phyloP scores from a whole-genome alignment of 129 eudicot species.

The Scalesia atractyloides region DNA sequence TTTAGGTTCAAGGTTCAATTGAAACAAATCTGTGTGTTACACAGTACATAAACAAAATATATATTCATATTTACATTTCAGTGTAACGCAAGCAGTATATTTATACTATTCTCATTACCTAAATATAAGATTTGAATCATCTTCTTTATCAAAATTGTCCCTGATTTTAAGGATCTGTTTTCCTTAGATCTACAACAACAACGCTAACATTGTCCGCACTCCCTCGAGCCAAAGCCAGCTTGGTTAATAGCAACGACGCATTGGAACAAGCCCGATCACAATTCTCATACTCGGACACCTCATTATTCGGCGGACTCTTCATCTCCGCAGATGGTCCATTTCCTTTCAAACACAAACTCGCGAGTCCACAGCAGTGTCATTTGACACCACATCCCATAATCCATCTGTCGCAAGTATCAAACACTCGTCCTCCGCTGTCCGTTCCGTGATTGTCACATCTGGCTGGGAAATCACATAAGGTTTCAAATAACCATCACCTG shows the following conservation, averaged over 20 bases:
- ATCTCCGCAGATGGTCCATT: conserved; percentile 26
- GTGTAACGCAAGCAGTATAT: background rate
- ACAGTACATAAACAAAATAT: background rate
- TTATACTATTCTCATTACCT: background rate
- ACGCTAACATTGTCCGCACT: conserved; percentile 78
- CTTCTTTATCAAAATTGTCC: background rate
- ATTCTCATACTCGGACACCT: conserved; percentile 26
- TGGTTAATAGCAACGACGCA: conserved; percentile 64
- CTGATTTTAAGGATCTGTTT: background rate
- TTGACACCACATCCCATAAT: conserved; percentile 56
- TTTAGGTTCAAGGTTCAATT: too few species aligned
- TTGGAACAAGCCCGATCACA: conserved; percentile 57
- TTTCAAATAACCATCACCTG: conserved; percentile 52
- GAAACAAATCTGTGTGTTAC: too few species aligned
- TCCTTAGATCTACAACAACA: conserved; percentile 63
- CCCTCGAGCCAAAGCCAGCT: conserved; percentile 74
- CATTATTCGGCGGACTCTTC: conserved; percentile 12
- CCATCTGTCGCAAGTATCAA: conserved; percentile 56
- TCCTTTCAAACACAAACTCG: conserved; percentile 42
- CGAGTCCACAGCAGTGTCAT: conserved; percentile 47
- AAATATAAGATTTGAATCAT: background rate
- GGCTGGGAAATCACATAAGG: conserved; percentile 49
- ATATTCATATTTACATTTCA: background rate
- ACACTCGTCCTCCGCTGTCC: conserved; percentile 40
- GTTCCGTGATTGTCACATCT: conserved; percentile 38